Evolutionary conservation across 345 rosid genomes (phyloP).

Genomic region (Eucalyptus pauciflora): DNA sequence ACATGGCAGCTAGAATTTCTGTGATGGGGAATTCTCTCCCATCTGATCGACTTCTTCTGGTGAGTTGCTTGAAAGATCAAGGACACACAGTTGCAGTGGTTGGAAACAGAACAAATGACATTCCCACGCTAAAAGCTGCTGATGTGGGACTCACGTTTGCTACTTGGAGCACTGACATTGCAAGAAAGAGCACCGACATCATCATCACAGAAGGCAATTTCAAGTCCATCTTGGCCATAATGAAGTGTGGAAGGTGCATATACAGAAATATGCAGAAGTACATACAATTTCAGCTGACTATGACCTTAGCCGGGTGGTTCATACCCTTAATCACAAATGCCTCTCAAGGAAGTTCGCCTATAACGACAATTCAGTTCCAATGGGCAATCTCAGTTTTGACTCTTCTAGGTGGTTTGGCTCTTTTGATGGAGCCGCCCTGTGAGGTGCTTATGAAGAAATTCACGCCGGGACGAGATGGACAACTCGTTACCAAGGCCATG

Average conservation of each 20-base stretch:
- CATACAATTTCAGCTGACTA: background rate
- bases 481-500: conserved; percentile 14
- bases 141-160: background rate
- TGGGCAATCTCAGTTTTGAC: background rate
- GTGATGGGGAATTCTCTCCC: background rate
- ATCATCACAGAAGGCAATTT: background rate
- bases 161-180: background rate
- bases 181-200: background rate
- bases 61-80: background rate
- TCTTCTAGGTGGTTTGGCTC: conserved; percentile 1
- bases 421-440: background rate
- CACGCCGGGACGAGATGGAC: background rate
- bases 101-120: background rate
- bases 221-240: background rate
- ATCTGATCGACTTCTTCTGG: background rate
- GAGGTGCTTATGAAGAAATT: background rate
- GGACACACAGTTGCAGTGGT: background rate
- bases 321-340: background rate
- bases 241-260: background rate
- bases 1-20: background rate
- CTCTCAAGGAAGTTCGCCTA: background rate
- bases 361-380: background rate
- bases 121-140: background rate
- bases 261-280: background rate
- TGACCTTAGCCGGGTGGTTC: background rate